phyloP scores from a whole-genome alignment of 2,329 filamentous ascomycete genomes.

The Zasmidium citrigriseum region DNA sequence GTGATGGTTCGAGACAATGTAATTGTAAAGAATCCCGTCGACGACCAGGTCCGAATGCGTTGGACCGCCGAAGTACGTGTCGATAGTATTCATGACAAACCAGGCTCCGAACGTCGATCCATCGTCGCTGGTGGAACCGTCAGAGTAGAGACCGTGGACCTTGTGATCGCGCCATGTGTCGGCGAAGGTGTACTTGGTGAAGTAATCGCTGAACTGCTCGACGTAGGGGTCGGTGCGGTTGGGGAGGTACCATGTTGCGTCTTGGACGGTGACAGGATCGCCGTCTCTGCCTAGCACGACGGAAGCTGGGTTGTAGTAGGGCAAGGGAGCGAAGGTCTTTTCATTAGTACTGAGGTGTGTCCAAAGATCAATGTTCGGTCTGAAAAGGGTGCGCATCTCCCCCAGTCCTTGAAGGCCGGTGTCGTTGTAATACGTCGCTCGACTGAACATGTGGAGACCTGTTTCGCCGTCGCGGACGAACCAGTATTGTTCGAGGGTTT shows the following conservation, averaged over 20 bases:
- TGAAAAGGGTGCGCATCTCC: constrained; percentile 63
- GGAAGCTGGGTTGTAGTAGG: constrained; percentile 45
- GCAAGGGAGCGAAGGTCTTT: constrained; percentile 56
- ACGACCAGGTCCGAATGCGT: constrained; percentile 64
- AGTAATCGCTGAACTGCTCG: constrained; percentile 59
- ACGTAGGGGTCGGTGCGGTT: constrained; percentile 58
- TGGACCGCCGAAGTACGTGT: constrained; percentile 64
- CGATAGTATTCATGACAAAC: constrained; percentile 65
- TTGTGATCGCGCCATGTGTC: constrained; percentile 60
- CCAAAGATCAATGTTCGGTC: constrained; percentile 62
- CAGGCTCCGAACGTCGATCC: constrained; percentile 60
- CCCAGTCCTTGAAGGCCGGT: constrained; percentile 60
- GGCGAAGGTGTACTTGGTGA: constrained; percentile 66
- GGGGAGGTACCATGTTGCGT: constrained; percentile 64
- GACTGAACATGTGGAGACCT: constrained; percentile 62
- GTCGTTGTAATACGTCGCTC: constrained; percentile 61
- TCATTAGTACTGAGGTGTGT: constrained; percentile 63
- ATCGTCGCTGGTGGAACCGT: constrained; percentile 52
- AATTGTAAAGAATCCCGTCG: constrained; percentile 67
- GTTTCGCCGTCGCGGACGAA: constrained; percentile 65
- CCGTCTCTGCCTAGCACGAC: constrained; percentile 37
- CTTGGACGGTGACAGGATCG: constrained; percentile 53
- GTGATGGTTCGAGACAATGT: constrained; percentile 64
- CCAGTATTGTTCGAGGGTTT: constrained; percentile 65
- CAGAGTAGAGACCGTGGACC: constrained; percentile 58